Conservation (phyloP, 1,284 basidiomycete genomes). For the Ganoderma boninense region DNA sequence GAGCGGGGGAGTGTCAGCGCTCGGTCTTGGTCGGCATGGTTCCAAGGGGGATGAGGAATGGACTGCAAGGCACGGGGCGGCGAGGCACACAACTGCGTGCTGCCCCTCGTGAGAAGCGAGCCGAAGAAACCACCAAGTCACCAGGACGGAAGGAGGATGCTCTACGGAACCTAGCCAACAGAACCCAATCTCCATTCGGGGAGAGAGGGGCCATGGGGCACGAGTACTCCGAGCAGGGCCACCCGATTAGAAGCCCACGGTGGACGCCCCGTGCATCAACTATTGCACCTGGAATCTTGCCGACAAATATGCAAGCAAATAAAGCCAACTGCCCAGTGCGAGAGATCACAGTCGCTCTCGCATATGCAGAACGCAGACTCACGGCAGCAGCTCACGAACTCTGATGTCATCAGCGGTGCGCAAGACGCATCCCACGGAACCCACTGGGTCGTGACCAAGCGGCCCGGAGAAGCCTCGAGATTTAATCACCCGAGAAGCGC, state of each 20-base stretch:
- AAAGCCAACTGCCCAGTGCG: neutral
- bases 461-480: neutral
- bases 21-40: neutral
- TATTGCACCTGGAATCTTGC: neutral
- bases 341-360: neutral
- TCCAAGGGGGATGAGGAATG: neutral
- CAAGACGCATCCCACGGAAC: neutral
- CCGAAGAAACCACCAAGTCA: neutral
- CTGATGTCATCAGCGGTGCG: neutral
- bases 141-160: neutral
- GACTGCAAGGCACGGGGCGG: neutral
- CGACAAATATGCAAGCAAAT: neutral
- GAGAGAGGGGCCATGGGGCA: neutral
- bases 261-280: neutral
- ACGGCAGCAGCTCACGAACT: neutral
- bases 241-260: neutral
- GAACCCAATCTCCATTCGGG: neutral
- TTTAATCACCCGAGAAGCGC: neutral
- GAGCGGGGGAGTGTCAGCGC: neutral
- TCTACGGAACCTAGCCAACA: neutral
- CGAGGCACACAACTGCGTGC: neutral
- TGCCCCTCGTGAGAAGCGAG: neutral
- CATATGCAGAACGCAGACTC: neutral
- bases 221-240: neutral
- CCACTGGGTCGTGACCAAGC: neutral